Conservation (phyloP, 192 early-diverging fungal species). For the Geranomyces variabilis region DNA sequence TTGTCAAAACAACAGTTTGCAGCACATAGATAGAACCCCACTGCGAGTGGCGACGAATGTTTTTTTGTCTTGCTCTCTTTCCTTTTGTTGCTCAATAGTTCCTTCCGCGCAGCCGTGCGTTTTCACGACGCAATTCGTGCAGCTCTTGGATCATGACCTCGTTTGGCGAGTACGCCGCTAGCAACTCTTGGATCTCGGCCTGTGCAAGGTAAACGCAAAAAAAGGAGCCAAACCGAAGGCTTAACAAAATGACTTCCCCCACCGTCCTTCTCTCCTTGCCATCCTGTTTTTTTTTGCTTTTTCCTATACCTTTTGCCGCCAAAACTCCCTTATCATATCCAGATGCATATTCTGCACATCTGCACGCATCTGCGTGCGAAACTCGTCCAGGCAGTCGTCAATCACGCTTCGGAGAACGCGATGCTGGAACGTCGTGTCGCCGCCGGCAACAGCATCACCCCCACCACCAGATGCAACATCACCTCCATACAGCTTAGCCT, state of each 20-base stretch:
- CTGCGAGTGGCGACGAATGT: too few species aligned
- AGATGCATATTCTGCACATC: conserved; percentile 76
- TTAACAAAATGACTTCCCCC: too few species aligned
- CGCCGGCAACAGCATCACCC: background rate
- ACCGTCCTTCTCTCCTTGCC: too few species aligned
- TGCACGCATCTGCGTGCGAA: conserved; percentile 53
- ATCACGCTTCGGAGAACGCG: conserved; percentile 61
- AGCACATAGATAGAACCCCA: too few species aligned
- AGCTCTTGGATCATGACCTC: conserved; percentile 59
- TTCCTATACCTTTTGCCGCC: conserved; percentile 54
- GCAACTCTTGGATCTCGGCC: conserved; percentile 61
- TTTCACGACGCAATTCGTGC: conserved; percentile 59
- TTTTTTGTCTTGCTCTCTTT: too few species aligned
- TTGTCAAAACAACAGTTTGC: too few species aligned
- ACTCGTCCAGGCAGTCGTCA: conserved; percentile 64
- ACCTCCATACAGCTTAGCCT: too few species aligned
- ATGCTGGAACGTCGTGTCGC: conserved; percentile 17
- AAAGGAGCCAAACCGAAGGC: conserved; percentile 1
- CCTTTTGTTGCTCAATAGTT: conserved; percentile 7
- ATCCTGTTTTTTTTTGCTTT: too few species aligned
- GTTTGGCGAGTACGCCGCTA: conserved; percentile 53
- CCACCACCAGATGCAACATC: too few species aligned
- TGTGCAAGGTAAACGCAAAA: conserved; percentile 17
- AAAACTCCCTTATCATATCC: conserved; percentile 69
- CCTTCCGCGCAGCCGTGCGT: conserved; percentile 49